A percentile compares a stretch with the other conserved stretches of the same genome.
Conservation (phyloP, 495 filamentous ascomycete species). For the Annulohypoxylon maeteangense region DNA sequence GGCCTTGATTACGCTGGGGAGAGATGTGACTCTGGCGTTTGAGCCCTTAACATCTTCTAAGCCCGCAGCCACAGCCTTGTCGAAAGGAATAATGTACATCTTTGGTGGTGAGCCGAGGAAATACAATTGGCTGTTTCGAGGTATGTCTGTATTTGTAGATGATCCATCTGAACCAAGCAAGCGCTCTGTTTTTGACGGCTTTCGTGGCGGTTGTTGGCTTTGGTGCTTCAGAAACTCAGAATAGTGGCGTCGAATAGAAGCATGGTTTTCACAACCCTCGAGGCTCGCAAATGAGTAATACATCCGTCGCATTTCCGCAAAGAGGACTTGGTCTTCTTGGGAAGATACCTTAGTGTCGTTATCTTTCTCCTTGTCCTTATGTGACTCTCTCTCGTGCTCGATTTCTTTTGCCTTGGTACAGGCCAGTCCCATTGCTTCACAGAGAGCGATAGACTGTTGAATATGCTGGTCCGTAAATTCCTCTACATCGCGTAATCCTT, state of each 20-base stretch:
- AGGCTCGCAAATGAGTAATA: slow-evolving; percentile 29
- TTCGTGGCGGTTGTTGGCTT: background rate
- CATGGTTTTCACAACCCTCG: slow-evolving; percentile 14
- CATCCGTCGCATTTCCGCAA: slow-evolving; percentile 28
- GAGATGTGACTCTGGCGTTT: background rate
- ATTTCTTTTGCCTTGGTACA: background rate
- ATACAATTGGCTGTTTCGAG: slow-evolving; percentile 12
- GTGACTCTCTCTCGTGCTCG: background rate
- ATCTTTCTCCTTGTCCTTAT: background rate
- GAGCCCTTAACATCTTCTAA: background rate
- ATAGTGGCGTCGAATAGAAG: slow-evolving; percentile 13
- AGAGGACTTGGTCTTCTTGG: slow-evolving; percentile 7
- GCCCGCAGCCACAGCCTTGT: slow-evolving; percentile 20
- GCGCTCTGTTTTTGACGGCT: slow-evolving; percentile 25
- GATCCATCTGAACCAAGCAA: slow-evolving; percentile 27
- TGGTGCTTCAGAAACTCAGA: background rate
- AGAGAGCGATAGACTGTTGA: slow-evolving; percentile 32
- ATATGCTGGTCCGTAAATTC: slow-evolving; percentile 18
- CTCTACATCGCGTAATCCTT: slow-evolving; percentile 16
- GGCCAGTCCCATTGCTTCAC: slow-evolving; percentile 22
- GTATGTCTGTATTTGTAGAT: background rate
- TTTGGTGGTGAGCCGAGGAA: slow-evolving; percentile 18
- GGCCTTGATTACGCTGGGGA: background rate
- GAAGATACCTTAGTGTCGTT: background rate
- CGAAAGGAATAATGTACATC: slow-evolving; percentile 16